These are phyloP conservation scores for Whalleya microplaca DNA, from an alignment of 2,329 filamentous ascomycete species.

Conservation along the genomic window DNA sequence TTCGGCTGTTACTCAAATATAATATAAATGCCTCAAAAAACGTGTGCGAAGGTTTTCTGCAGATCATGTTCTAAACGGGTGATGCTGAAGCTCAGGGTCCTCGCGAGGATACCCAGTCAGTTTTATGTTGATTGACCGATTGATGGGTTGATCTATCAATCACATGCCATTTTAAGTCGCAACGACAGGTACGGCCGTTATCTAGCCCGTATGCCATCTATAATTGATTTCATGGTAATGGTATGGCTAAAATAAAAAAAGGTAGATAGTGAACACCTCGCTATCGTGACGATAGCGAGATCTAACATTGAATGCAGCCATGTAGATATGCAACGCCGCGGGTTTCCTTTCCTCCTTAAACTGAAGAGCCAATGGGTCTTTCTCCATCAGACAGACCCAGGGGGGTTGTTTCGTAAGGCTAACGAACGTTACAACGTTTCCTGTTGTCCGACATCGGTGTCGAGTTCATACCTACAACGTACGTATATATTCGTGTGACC, in stretches of 20 bases:
- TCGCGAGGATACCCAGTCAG: neutral
- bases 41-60: neutral
- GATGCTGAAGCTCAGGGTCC: neutral
- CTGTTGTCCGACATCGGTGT: neutral
- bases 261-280: neutral
- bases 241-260: neutral
- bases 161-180: neutral
- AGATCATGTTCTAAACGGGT: neutral
- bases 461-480: neutral
- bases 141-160: too few relatives aligned
- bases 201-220: neutral
- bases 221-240: neutral
- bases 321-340: neutral
- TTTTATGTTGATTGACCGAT: neutral
- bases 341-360: neutral
- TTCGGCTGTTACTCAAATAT: neutral
- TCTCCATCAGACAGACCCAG: neutral
- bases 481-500: conserved; percentile 4
- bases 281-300: neutral
- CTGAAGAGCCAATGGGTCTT: neutral
- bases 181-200: neutral
- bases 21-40: neutral
- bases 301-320: neutral
- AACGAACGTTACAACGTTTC: neutral
- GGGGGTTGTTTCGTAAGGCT: neutral